These are phyloP conservation scores for Monosporascus sp. DNA, from an alignment of 2,329 filamentous ascomycete species.

Conservation along the genomic window DNA sequence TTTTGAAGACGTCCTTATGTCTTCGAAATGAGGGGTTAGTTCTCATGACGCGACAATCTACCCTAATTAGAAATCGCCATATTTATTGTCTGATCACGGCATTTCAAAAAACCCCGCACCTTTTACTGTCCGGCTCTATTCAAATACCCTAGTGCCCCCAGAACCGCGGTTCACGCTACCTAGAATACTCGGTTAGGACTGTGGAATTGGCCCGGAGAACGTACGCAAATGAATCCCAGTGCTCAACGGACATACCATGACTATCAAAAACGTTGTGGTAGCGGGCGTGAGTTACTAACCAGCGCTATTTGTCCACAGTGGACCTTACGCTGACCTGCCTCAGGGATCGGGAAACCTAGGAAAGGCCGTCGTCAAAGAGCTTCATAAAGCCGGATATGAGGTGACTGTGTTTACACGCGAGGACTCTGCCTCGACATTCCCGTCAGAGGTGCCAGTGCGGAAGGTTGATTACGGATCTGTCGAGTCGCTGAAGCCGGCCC, in stretches of 20 bases:
- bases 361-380: conserved; percentile 19
- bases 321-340: background rate
- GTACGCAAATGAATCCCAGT: no score
- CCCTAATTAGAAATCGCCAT: background rate
- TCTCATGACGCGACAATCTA: no score
- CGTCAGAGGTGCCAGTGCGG: conserved; percentile 33
- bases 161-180: no score
- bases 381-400: conserved; percentile 33
- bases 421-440: conserved; percentile 32
- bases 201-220: no score
- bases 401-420: conserved; percentile 46
- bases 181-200: no score
- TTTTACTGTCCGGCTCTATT: background rate
- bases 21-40: no score
- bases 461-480: conserved; percentile 43
- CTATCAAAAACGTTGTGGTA: conserved; percentile 11
- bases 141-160: background rate
- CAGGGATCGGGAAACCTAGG: conserved; percentile 30
- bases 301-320: no score
- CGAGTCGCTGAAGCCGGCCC: conserved; percentile 37
- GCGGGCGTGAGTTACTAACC: conserved; percentile 9
- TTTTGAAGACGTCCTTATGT: no score
- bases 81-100: background rate
- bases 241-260: background rate
- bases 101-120: background rate